Evolutionary conservation across 768 basidiomycete species (phyloP), one percentile per base, ranked within the genome.

Genomic region (Psilocybe tampanensis): DNA sequence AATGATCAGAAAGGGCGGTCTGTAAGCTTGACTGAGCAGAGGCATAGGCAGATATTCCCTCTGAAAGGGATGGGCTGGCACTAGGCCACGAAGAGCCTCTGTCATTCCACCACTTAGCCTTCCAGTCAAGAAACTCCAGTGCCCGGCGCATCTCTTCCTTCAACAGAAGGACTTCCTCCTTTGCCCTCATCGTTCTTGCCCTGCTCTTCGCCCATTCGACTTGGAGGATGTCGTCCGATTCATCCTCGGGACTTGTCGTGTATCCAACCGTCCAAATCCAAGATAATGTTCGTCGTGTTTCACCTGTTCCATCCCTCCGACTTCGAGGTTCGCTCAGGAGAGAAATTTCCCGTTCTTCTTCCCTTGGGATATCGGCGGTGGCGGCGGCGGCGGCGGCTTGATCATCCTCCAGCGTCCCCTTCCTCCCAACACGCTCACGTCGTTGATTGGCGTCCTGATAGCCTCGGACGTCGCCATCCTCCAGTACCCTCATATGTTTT

Each of bases 401-500:
- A 19, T 52, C 44, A 33, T 62, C 61, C 19, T 62, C 60, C 19
- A 55, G 32, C 0, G 42, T 54, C 9, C 61, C 58, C 5, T 13
- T n/a, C 3, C 47, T 44, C 2, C 45, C 51, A 11, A n/a, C 19
- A 3, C 50, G 12, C 13, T 13, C 3, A 17, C 39, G 18, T 1
- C 56, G 51, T 13, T 19, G 21, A 17, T 62, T 58, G 3, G 55
- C 34, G 36, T 64, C 60, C 13, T 55, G 52, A 15, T 56, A 55
- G 1, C 51, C 41, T 6, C 48, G 23, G 3, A 64, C 32, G 32
- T 64, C 58, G 0, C 21, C 44, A 41, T 61, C 60, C 1, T 50
- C 13, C 15, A 64, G 43, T 0, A 51, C 21, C 3, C 29, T 48
- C 2, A 64, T 49, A 17, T 13, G 24, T 0, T 26, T 23, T 41